Base-by-base conservation (phyloP, 2,329 filamentous ascomycete genomes). In the Exophiala spinifera region DNA sequence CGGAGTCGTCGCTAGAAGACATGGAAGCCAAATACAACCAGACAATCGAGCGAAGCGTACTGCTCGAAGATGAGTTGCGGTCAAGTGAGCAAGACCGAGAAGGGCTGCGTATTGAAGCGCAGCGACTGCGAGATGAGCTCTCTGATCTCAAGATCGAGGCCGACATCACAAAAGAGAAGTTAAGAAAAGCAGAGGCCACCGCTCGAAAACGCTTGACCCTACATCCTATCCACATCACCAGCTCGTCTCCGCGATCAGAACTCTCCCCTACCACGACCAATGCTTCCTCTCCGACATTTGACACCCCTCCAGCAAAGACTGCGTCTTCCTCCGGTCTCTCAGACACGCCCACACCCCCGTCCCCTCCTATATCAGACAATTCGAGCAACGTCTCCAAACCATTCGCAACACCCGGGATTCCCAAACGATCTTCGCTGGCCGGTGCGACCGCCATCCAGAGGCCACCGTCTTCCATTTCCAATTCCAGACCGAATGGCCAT, bases 21-120 rank as follows among this genome's bases (percentile, higher is more conserved):
- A 79, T 99, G 71, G 94, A 99, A 74, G 92, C 88, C 59, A 99
- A 97, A 73, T 96, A 94, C 73, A 97, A 96, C 70, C 83, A 95
- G 53, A 84, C 91, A 3, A 95, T 99, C 64, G 94, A 99, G 74
- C 81, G 92, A 50, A 85, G 82, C 8, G 94, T 99, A 21, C 84
- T 99, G 80, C 82, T 96, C 74, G 94, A 99, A 69, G 91, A 96
- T 70, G 94, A 97, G 71, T 88, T 97, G 66, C 92, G 87, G 73
- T 81, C 84, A 42, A 89, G 90, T 44, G 94, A 99, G 68, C 88
- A 95, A 72, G 94, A 99, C 72, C 84, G 94, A 66, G 94, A 99
- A 71, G 74, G 77, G 6, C 77, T 99, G 57, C 85, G 94, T 47
- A 96, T 99, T 64, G 91, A 97, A 66, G 84, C 87, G 8, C 94